Evolutionary conservation across 2,329 filamentous ascomycete genomes (phyloP).

Genomic region (Ascochyta viciae-villosae): DNA sequence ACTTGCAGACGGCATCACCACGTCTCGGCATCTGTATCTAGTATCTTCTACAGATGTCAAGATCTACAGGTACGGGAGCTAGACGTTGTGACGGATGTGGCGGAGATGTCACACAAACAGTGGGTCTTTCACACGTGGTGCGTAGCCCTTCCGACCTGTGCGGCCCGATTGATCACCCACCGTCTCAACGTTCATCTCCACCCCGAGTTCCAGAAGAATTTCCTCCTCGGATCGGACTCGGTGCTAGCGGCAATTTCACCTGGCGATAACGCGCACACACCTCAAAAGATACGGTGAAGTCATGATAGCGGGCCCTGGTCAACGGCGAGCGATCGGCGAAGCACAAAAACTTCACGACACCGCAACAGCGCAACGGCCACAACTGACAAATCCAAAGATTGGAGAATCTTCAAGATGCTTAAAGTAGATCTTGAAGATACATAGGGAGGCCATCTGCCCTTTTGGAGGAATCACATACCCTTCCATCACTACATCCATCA

Average conservation of each 20-base stretch:
- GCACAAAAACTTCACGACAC: slow-evolving; percentile 28
- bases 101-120: slow-evolving; percentile 4
- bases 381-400: slow-evolving; percentile 30
- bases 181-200: slow-evolving; percentile 6
- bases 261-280: slow-evolving; percentile 2
- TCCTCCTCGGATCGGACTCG: slow-evolving; percentile 15
- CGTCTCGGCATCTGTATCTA: background rate
- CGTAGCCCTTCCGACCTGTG: background rate
- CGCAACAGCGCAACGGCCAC: slow-evolving; percentile 18
- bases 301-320: slow-evolving; percentile 23
- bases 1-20: background rate
- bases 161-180: slow-evolving; percentile 5
- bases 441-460: slow-evolving; percentile 4
- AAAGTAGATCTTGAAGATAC: slow-evolving; percentile 1
- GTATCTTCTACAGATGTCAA: background rate
- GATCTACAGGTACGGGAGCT: slow-evolving; percentile 15
- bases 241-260: slow-evolving; percentile 5
- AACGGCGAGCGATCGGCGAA: slow-evolving; percentile 35
- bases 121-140: slow-evolving; percentile 12
- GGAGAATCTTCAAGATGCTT: slow-evolving; percentile 8
- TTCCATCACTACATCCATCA: background rate
- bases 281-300: slow-evolving; percentile 15
- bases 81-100: slow-evolving; percentile 5
- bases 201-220: slow-evolving; percentile 5
- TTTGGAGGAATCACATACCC: background rate